Base-by-base conservation (phyloP, 2,329 filamentous ascomycete genomes). In the Ceratocystis albifundus region DNA sequence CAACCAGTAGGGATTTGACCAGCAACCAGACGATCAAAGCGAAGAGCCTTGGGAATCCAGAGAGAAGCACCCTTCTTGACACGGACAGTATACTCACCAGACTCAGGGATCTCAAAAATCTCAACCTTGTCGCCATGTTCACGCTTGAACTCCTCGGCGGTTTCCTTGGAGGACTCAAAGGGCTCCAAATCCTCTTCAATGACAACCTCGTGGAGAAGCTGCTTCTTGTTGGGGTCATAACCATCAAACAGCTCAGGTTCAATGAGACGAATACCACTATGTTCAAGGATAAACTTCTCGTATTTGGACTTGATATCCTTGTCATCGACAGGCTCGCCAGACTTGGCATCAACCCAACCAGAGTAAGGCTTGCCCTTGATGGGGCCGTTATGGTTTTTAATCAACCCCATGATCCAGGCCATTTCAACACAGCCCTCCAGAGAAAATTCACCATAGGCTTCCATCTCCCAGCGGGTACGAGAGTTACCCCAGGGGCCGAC, bases 391-490 rank as follows among this genome's bases (percentile, higher is more conserved):
- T 96, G 90, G 77, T 99, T 96, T 82, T 93, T 96, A 80, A 99
- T 97, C 68, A 97, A 85, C 74, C 94, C 94, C 93, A 97, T 99
- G 76, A 99, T 90, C 94, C 94, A 99, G 41, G 94, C 92, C 94
- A 99, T 99, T 78, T 99, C 94, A 68, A 99, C 88, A 73, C 94
- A 97, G 36, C 94, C 94, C 77, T 99, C 95, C 15, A 99, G 84
- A 7, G 94, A 97, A 80, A 99, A 99, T 74, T 96, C 84, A 74
- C 94, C 94, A 71, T 92, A 87, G 1, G 94, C 92, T 76, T 99
- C 94, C 93, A 99, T 99, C 80, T 99, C 94, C 94, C 94, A 99
- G 69, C 94, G 87, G 59, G 94, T 99, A 72, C 94, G 87, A 2
- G 94, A 93, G 80, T 97, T 99, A 80, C 94, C 94, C 95, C 94